Percentiles rank a stretch among this genome's conserved stretches.
These are phyloP conservation scores for Malassezia slooffiae DNA, from an alignment of 1,284 basidiomycete species.

Conservation along the genomic window DNA sequence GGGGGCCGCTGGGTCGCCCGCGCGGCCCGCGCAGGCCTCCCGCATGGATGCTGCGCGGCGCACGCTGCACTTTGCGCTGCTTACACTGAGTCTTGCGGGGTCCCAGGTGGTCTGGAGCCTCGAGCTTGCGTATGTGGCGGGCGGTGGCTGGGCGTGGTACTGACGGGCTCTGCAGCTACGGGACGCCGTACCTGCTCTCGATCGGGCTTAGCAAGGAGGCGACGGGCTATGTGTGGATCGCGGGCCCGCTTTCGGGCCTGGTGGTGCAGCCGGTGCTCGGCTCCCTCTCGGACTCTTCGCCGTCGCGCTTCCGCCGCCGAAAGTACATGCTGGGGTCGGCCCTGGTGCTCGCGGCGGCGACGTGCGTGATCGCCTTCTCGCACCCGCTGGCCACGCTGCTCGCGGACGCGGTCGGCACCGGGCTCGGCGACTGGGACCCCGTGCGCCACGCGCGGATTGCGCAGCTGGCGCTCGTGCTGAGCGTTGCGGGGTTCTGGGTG, in stretches of 20 bases:
- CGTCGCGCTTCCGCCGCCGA: constrained; percentile 66
- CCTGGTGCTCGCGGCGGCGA: constrained; percentile 57
- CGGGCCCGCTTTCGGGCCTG: constrained; percentile 81
- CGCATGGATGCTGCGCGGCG: no score
- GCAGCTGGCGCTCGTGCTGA: constrained; percentile 51
- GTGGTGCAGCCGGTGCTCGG: constrained; percentile 91
- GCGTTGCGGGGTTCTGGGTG: constrained; percentile 81
- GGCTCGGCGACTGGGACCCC: constrained; percentile 82
- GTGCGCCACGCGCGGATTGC: constrained; percentile 48
- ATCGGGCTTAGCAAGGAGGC: constrained; percentile 81
- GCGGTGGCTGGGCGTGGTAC: no score
- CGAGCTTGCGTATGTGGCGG: constrained; percentile 52
- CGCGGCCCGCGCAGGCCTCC: no score
- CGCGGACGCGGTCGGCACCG: constrained; percentile 65
- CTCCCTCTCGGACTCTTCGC: constrained; percentile 81
- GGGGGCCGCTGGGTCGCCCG: no score
- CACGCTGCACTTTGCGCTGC: constrained; percentile 19
- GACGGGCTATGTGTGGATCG: constrained; percentile 91
- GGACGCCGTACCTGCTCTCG: constrained; percentile 78
- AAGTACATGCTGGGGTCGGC: constrained; percentile 82
- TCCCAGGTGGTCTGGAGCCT: constrained; percentile 87
- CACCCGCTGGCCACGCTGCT: constrained; percentile 61
- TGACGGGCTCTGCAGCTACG: no score
- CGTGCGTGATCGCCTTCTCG: constrained; percentile 80
- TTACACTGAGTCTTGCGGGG: constrained; percentile 56